phyloP scores from a whole-genome alignment of 164 flowering plant genomes.

The Annona squamosa region DNA sequence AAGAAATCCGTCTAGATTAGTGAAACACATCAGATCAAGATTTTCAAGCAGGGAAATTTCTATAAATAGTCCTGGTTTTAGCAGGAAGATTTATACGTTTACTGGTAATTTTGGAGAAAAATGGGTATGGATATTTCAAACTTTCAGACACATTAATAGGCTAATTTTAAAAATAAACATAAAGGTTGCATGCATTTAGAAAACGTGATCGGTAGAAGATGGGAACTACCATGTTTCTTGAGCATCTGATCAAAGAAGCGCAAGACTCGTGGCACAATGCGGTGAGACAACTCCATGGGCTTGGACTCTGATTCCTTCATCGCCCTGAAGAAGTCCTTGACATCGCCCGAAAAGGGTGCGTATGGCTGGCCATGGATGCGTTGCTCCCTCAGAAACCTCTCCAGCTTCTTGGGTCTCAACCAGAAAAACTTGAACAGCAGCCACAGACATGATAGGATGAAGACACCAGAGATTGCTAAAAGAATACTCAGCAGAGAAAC shows the following conservation, averaged over 20 bases:
- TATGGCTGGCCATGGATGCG: slow-evolving; percentile 13
- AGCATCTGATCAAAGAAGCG: slow-evolving; percentile 7
- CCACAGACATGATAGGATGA: neutral
- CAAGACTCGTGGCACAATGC: slow-evolving; percentile 9
- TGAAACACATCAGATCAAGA: too few species aligned
- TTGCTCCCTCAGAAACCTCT: slow-evolving; percentile 8
- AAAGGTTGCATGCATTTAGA: too few species aligned
- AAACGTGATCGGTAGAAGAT: too few species aligned
- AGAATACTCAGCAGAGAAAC: neutral
- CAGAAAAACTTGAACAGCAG: neutral
- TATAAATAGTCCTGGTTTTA: too few species aligned
- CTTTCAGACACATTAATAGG: too few species aligned
- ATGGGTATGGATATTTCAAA: too few species aligned
- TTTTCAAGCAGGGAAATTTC: too few species aligned
- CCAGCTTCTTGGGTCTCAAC: slow-evolving; percentile 13
- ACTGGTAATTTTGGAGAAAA: too few species aligned
- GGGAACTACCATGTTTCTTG: slow-evolving; percentile 7
- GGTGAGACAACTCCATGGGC: slow-evolving; percentile 15
- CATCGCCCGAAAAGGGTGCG: slow-evolving; percentile 10
- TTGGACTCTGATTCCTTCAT: slow-evolving; percentile 9
- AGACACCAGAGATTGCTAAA: neutral
- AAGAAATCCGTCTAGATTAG: too few species aligned
- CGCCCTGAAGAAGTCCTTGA: neutral
- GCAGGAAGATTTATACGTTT: too few species aligned
- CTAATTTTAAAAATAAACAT: too few species aligned